Conservation (phyloP, 768 basidiomycete genomes). For the Hortiboletus campestris region DNA sequence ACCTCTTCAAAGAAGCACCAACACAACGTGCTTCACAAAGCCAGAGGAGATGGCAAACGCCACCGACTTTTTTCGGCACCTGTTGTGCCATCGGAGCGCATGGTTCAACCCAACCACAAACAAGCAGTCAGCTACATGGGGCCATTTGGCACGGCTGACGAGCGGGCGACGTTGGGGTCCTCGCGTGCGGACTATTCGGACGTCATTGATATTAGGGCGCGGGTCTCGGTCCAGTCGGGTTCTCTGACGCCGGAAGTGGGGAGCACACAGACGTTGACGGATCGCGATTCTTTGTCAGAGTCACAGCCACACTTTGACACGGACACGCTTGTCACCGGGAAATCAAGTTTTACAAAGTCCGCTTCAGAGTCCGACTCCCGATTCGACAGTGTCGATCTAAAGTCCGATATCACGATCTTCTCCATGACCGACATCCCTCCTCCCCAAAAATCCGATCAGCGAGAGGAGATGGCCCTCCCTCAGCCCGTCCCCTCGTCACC, state of each 20-base stretch:
- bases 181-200: conserved; percentile 7
- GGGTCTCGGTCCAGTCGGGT: neutral
- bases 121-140: neutral
- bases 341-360: neutral
- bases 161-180: neutral
- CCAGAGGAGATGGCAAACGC: conserved; percentile 6
- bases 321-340: conserved; percentile 16
- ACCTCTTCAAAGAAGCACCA: conserved; percentile 1
- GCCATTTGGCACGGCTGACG: neutral
- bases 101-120: neutral
- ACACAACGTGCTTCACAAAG: conserved; percentile 9
- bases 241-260: neutral
- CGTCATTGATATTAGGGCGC: conserved; percentile 25
- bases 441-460: conserved; percentile 6
- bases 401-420: conserved; percentile 11
- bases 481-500: conserved; percentile 42
- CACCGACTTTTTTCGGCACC: conserved; percentile 19
- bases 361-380: conserved; percentile 14
- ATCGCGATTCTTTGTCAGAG: conserved; percentile 6
- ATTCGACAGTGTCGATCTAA: neutral
- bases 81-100: neutral
- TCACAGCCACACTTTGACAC: conserved; percentile 4
- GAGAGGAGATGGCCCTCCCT: conserved; percentile 41
- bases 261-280: neutral
- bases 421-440: conserved; percentile 1